Conservation (phyloP, 352 stramenopile genomes). For the Pythium aquatile region DNA sequence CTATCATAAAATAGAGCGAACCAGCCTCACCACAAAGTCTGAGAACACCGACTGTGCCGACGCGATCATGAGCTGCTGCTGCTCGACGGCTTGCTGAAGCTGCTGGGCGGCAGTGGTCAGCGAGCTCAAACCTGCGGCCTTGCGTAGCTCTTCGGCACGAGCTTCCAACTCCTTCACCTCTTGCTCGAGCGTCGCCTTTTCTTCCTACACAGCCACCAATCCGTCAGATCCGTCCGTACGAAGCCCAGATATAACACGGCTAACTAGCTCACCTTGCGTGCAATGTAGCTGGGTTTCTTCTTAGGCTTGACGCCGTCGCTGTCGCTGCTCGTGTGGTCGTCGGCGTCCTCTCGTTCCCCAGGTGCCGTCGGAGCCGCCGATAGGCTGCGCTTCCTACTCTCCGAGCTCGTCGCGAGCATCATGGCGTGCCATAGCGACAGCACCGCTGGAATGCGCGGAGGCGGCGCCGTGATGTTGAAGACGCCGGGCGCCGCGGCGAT, state of each 20-base stretch:
- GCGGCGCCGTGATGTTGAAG: background rate
- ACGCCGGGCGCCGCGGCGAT: background rate
- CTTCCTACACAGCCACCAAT: conserved; percentile 20
- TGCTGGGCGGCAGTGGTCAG: conserved; percentile 1
- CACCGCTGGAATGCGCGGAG: background rate
- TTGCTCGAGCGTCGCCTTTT: conserved; percentile 20
- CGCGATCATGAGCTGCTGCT: conserved; percentile 21
- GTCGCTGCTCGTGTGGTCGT: conserved; percentile 3
- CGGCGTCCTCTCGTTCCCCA: too few species aligned
- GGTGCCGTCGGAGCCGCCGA: too few species aligned
- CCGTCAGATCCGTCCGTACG: too few species aligned
- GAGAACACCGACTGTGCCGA: conserved; percentile 24
- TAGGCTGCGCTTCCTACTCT: background rate
- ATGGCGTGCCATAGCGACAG: conserved; percentile 5
- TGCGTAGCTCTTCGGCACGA: conserved; percentile 12
- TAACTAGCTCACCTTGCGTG: conserved; percentile 1
- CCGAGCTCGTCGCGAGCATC: background rate
- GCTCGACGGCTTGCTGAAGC: conserved; percentile 15
- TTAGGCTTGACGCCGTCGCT: conserved; percentile 1
- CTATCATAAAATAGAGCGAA: too few species aligned
- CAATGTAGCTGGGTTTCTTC: conserved; percentile 5
- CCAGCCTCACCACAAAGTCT: conserved; percentile 14
- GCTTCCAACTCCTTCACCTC: conserved; percentile 18
- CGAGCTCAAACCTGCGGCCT: background rate
- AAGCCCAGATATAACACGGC: too few species aligned